A percentile compares a stretch with the other conserved stretches of the same genome.
These are phyloP conservation scores for Colletotrichum somersetense DNA, from an alignment of 2,329 filamentous ascomycete species.

Conservation along the genomic window DNA sequence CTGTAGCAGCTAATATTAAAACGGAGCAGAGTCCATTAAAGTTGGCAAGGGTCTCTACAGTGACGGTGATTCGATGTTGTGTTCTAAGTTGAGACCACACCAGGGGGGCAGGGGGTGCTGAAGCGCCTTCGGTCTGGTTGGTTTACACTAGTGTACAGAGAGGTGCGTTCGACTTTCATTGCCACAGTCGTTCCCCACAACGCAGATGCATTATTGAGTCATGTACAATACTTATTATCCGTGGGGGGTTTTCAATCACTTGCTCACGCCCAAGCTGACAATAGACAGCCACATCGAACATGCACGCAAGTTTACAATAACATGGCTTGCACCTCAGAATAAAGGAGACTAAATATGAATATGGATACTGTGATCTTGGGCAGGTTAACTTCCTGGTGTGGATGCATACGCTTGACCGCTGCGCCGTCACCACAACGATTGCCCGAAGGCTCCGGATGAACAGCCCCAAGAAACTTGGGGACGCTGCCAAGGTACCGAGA, in stretches of 20 bases:
- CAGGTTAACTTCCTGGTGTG: background rate
- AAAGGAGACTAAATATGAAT: background rate
- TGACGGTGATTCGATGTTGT: background rate
- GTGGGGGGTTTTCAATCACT: background rate
- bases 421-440: slow-evolving; percentile 11
- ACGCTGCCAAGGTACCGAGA: slow-evolving; percentile 17
- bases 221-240: background rate
- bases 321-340: background rate
- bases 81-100: background rate
- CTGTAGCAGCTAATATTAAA: too few species aligned
- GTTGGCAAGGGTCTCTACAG: background rate
- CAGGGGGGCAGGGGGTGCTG: background rate
- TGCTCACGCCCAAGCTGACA: background rate
- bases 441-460: slow-evolving; percentile 14
- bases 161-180: too few species aligned
- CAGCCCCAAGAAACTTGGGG: slow-evolving; percentile 2
- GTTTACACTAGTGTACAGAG: background rate
- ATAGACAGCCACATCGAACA: background rate
- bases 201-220: background rate
- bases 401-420: background rate
- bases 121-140: background rate
- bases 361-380: background rate
- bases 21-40: background rate
- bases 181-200: too few species aligned
- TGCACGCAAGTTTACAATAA: background rate